A percentile compares a stretch with the other conserved stretches of the same genome.
Conservation (phyloP, 352 stramenopile species). For the Peronospora destructor region DNA sequence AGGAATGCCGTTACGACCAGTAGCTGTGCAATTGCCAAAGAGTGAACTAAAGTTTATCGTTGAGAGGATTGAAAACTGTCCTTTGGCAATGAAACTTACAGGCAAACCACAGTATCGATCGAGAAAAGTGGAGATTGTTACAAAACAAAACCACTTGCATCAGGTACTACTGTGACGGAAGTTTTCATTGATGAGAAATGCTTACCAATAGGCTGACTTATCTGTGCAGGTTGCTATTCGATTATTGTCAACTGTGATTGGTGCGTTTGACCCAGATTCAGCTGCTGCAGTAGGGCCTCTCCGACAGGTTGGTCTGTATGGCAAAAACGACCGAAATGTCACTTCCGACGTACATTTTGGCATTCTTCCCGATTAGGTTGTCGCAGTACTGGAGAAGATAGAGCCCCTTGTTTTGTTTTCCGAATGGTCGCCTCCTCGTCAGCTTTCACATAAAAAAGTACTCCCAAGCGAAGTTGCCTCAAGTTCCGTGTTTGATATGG, state of each 20-base stretch:
- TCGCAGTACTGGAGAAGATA: slow-evolving; percentile 49
- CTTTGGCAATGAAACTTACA: slow-evolving; percentile 41
- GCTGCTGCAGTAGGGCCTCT: slow-evolving; percentile 44
- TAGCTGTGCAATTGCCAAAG: slow-evolving; percentile 70
- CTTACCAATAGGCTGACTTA: background rate
- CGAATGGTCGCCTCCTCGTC: slow-evolving; percentile 68
- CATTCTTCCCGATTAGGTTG: slow-evolving; percentile 34
- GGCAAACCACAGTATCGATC: slow-evolving; percentile 63
- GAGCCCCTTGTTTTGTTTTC: slow-evolving; percentile 63
- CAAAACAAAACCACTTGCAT: slow-evolving; percentile 72
- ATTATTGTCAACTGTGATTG: slow-evolving; percentile 50
- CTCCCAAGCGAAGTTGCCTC: slow-evolving; percentile 41
- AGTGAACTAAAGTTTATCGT: slow-evolving; percentile 84
- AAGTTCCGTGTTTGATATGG: slow-evolving; percentile 55
- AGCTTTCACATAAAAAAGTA: slow-evolving; percentile 39
- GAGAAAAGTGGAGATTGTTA: slow-evolving; percentile 38
- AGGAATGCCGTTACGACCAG: slow-evolving; percentile 67
- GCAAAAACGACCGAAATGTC: background rate
- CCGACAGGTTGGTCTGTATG: slow-evolving; percentile 42
- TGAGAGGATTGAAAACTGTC: slow-evolving; percentile 72
- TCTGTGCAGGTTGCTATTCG: slow-evolving; percentile 56
- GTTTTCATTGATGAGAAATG: background rate
- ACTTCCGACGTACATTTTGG: background rate
- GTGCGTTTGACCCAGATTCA: slow-evolving; percentile 48
- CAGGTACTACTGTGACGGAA: slow-evolving; percentile 35